Conservation (phyloP, 352 stramenopile species). For the Peronospora belbahrii region DNA sequence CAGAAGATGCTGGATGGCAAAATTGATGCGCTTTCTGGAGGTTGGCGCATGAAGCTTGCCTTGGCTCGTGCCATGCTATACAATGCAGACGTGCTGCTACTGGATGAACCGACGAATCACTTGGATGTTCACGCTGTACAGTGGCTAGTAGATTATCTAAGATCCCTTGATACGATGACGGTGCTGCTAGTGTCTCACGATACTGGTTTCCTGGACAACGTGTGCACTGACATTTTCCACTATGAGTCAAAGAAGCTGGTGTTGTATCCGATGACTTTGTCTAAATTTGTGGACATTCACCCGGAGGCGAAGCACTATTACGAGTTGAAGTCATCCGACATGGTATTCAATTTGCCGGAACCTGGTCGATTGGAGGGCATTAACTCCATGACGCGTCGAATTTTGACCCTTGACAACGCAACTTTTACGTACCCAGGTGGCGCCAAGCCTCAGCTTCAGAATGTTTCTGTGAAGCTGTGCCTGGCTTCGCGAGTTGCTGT, state of each 20-base stretch:
- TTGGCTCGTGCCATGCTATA: conserved; percentile 91
- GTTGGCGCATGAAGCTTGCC: conserved; percentile 97
- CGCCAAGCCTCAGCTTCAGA: conserved; percentile 83
- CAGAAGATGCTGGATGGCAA: conserved; percentile 89
- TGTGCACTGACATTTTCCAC: conserved; percentile 94
- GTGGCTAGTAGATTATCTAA: conserved; percentile 96
- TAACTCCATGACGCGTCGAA: conserved; percentile 86
- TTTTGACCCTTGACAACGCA: conserved; percentile 87
- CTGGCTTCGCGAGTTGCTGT: conserved; percentile 94
- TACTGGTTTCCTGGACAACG: conserved; percentile 94
- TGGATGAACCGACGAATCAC: conserved; percentile 94
- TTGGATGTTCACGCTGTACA: conserved; percentile 96
- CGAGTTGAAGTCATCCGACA: conserved; percentile 74
- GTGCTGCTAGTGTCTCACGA: conserved; percentile 96
- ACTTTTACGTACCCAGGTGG: conserved; percentile 83
- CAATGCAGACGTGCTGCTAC: conserved; percentile 92
- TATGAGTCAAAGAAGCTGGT: conserved; percentile 95
- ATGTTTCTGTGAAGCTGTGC: conserved; percentile 93
- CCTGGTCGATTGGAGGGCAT: conserved; percentile 88
- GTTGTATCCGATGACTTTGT: conserved; percentile 85
- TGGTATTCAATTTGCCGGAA: conserved; percentile 85
- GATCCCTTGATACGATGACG: conserved; percentile 91
- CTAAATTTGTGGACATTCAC: conserved; percentile 85
- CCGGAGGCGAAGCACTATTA: conserved; percentile 92
- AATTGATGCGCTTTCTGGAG: conserved; percentile 90